Percentiles rank a stretch among this genome's conserved stretches.
These are phyloP conservation scores for Lentinus polychrous DNA, from an alignment of 1,284 basidiomycete genomes.

Conservation along the genomic window DNA sequence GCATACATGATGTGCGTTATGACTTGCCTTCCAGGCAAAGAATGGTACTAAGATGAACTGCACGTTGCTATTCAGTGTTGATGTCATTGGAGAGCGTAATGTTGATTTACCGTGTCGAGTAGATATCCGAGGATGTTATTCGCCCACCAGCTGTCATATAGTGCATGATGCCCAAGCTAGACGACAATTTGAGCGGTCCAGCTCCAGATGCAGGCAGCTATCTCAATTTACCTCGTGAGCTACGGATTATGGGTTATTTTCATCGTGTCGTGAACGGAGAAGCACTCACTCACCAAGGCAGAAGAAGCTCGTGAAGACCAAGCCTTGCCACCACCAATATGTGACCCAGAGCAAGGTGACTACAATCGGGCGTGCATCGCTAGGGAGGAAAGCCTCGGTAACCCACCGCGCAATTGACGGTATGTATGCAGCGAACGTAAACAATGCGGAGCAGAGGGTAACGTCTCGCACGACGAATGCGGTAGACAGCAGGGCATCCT, in stretches of 20 bases:
- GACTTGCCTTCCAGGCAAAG: conserved; percentile 48
- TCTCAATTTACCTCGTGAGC: conserved; percentile 20
- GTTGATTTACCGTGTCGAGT: conserved; percentile 34
- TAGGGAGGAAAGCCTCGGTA: no score
- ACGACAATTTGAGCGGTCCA: conserved; percentile 1
- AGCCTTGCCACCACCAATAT: conserved; percentile 43
- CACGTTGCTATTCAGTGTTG: conserved; percentile 1
- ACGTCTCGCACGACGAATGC: conserved; percentile 36
- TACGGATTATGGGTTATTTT: conserved; percentile 5
- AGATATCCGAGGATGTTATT: conserved; percentile 29
- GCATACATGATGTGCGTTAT: conserved; percentile 28
- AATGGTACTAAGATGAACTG: conserved; percentile 47
- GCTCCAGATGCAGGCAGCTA: conserved; percentile 13
- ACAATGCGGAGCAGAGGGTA: conserved; percentile 30
- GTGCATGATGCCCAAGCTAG: conserved; percentile 31
- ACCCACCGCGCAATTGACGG: conserved; percentile 22
- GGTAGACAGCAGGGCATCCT: conserved; percentile 24
- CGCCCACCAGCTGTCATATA: conserved; percentile 25
- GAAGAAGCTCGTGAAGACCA: conserved; percentile 40
- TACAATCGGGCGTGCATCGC: not conserved
- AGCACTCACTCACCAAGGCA: conserved; percentile 34
- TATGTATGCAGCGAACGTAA: conserved; percentile 9
- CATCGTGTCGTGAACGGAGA: not conserved
- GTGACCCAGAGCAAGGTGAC: conserved; percentile 27
- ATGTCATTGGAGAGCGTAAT: not conserved